These are phyloP conservation scores for Lyophyllum atratum DNA, from an alignment of 768 basidiomycete species.

Conservation along the genomic window DNA sequence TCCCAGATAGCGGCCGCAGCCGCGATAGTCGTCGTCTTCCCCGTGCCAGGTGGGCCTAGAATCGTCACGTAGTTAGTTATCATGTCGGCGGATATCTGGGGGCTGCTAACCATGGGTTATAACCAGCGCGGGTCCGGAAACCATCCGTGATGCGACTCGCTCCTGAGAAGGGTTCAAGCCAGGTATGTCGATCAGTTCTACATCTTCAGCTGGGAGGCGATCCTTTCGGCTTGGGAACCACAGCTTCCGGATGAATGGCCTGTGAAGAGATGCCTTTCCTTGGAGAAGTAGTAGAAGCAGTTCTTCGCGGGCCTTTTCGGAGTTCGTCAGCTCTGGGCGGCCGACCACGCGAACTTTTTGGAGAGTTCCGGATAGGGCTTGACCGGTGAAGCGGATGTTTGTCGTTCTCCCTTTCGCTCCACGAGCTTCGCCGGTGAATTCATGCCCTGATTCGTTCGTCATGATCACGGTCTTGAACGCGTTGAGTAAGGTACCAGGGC, in stretches of 20 bases:
- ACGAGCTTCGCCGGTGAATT: conserved; percentile 32
- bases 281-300: conserved; percentile 38
- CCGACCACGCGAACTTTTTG: conserved; percentile 41
- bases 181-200: not conserved
- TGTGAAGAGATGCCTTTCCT: conserved; percentile 29
- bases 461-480: conserved; percentile 29
- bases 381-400: conserved; percentile 26
- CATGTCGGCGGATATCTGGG: not conserved
- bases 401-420: conserved; percentile 36
- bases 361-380: conserved; percentile 23
- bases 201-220: not conserved
- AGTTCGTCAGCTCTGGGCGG: conserved; percentile 36
- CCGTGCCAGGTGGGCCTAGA: conserved; percentile 52
- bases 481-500: not conserved
- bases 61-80: not conserved
- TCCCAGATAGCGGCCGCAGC: conserved; percentile 42
- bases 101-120: conserved; percentile 38
- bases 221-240: conserved; percentile 38
- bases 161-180: conserved; percentile 40
- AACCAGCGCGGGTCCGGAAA: conserved; percentile 29
- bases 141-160: conserved; percentile 37
- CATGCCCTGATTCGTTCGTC: conserved; percentile 30
- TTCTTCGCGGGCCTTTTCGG: conserved; percentile 40
- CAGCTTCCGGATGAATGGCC: conserved; percentile 35
- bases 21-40: conserved; percentile 54